A percentile compares a stretch with the other conserved stretches of the same genome.
phyloP scores from a whole-genome alignment of 2,329 filamentous ascomycete genomes.

The Exophiala bonariae region DNA sequence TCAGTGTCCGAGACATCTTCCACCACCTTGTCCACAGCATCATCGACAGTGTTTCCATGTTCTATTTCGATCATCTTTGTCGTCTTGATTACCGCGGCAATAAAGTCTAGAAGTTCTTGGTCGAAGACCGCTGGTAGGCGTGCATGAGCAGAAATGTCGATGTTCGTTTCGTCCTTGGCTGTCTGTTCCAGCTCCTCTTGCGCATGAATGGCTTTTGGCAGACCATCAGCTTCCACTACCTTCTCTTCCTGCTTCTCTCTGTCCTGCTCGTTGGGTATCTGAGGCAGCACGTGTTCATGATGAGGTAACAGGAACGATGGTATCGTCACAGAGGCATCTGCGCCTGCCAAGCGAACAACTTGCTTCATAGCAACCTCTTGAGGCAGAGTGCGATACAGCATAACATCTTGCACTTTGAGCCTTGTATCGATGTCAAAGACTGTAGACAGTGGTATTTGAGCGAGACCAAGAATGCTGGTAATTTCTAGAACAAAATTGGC shows the following conservation, averaged over 20 bases:
- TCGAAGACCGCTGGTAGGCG: slow-evolving; percentile 52
- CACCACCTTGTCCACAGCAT: too few species aligned
- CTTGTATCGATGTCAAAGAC: slow-evolving; percentile 49
- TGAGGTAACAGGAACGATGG: slow-evolving; percentile 54
- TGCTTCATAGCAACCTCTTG: slow-evolving; percentile 45
- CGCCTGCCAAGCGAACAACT: slow-evolving; percentile 52
- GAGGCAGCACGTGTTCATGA: slow-evolving; percentile 55
- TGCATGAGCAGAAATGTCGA: slow-evolving; percentile 50
- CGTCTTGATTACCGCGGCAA: slow-evolving; percentile 57
- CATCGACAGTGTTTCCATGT: too few species aligned
- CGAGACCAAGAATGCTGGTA: slow-evolving; percentile 44
- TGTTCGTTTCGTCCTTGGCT: slow-evolving; percentile 49
- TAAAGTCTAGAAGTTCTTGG: slow-evolving; percentile 54
- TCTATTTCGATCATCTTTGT: slow-evolving; percentile 58
- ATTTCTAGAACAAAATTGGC: slow-evolving; percentile 55
- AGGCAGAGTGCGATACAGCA: slow-evolving; percentile 50
- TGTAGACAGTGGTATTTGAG: slow-evolving; percentile 50
- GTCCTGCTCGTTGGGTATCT: slow-evolving; percentile 36
- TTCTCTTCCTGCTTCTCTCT: slow-evolving; percentile 36
- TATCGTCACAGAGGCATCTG: slow-evolving; percentile 50
- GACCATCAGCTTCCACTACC: slow-evolving; percentile 44
- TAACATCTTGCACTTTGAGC: slow-evolving; percentile 48
- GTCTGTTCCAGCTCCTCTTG: slow-evolving; percentile 41
- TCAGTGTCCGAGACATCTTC: slow-evolving; percentile 24
- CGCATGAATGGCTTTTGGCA: slow-evolving; percentile 43